Evolutionary conservation across 805 yeast species (phyloP).

Genomic region (Wickerhamomyces canadensis): DNA sequence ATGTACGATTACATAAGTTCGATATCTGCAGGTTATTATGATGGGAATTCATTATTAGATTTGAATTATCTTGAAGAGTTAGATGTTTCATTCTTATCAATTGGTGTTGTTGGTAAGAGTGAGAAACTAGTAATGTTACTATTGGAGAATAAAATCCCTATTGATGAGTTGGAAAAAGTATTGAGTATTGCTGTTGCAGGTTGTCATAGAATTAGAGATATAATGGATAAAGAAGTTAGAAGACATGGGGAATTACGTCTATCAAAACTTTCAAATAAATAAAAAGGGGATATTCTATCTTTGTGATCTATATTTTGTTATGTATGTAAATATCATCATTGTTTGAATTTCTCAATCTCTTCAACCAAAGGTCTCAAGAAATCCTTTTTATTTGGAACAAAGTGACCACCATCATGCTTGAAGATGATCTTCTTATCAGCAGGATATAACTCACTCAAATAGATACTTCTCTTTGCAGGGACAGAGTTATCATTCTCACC

Average conservation of each 20-base stretch:
- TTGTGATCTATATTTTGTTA: too few relatives aligned
- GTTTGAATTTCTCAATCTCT: slow-evolving; percentile 19
- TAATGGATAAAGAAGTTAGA: slow-evolving; percentile 84
- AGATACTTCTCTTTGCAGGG: slow-evolving; percentile 60
- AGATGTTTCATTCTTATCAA: slow-evolving; percentile 75
- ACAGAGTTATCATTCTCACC: slow-evolving; percentile 90
- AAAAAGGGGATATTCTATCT: not conserved
- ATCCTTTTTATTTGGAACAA: slow-evolving; percentile 83
- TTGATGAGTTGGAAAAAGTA: slow-evolving; percentile 72
- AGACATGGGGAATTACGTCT: slow-evolving; percentile 60
- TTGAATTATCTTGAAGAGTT: slow-evolving; percentile 76
- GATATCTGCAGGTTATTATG: slow-evolving; percentile 73
- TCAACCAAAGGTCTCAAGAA: slow-evolving; percentile 38
- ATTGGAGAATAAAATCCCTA: slow-evolving; percentile 78
- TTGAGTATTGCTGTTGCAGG: slow-evolving; percentile 85
- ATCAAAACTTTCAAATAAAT: slow-evolving; percentile 32
- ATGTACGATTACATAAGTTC: slow-evolving; percentile 88
- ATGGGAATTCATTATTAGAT: slow-evolving; percentile 75
- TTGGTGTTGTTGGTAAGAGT: slow-evolving; percentile 79
- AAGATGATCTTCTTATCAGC: slow-evolving; percentile 40
- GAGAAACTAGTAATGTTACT: slow-evolving; percentile 73
- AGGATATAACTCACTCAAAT: slow-evolving; percentile 50
- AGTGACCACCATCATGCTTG: slow-evolving; percentile 95
- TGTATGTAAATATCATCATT: too few relatives aligned
- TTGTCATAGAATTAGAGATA: slow-evolving; percentile 69